These are phyloP conservation scores for Theobroma grandiflorum DNA, from an alignment of 441 rosid genomes.

Conservation along the genomic window DNA sequence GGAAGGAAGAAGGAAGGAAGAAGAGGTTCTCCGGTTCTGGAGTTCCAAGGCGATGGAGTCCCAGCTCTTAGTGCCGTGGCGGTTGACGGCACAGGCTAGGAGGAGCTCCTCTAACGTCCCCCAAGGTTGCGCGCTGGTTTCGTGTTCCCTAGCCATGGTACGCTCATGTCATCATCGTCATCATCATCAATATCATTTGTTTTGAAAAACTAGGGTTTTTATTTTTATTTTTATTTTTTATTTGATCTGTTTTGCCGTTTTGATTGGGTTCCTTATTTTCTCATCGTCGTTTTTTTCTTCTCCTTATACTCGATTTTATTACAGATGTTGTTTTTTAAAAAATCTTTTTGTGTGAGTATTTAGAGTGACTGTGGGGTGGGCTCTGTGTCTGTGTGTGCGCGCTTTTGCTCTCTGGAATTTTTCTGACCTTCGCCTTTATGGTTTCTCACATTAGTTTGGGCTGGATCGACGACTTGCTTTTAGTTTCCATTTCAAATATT, in stretches of 20 bases:
- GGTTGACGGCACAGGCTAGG: constrained; percentile 72
- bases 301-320: neutral
- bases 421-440: neutral
- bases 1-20: constrained; percentile 33
- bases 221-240: neutral
- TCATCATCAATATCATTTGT: neutral
- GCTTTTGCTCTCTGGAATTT: neutral
- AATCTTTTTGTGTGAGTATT: neutral
- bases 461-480: neutral
- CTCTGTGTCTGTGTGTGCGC: neutral
- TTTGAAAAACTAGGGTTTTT: neutral
- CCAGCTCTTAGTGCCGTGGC: constrained; percentile 69
- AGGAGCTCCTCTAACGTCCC: constrained; percentile 78
- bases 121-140: constrained; percentile 45
- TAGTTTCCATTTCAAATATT: too few species aligned
- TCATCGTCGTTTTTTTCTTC: neutral
- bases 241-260: constrained; percentile 28
- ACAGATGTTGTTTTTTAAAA: neutral
- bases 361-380: neutral
- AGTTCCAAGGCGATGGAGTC: constrained; percentile 66
- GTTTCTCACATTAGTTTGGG: neutral
- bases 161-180: constrained; percentile 22
- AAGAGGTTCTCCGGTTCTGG: constrained; percentile 34
- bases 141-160: constrained; percentile 38
- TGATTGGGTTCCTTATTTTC: constrained; percentile 13